Evolutionary conservation across 306 rosid species (phyloP).

Genomic region (Trichosanthes truncata): DNA sequence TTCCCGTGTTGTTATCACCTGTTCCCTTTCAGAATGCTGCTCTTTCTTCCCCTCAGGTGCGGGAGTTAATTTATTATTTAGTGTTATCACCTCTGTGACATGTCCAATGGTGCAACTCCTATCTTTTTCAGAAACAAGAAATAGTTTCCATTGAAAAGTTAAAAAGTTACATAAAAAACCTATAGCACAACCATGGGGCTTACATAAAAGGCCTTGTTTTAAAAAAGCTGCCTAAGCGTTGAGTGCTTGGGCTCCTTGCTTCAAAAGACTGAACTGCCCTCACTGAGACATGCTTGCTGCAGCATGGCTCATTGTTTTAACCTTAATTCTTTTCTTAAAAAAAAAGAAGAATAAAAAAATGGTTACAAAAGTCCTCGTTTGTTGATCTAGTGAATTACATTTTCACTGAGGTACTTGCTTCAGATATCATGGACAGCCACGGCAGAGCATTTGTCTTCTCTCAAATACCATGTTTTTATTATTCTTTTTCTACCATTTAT

Average conservation of each 20-base stretch:
- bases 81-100: background rate
- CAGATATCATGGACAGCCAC: background rate
- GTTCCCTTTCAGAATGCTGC: slow-evolving; percentile 82
- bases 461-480: background rate
- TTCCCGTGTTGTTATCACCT: slow-evolving; percentile 73
- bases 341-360: background rate
- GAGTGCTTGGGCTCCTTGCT: background rate
- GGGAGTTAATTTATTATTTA: background rate
- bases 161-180: background rate
- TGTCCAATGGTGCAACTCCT: background rate
- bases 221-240: background rate
- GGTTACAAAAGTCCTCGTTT: background rate
- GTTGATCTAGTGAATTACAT: background rate
- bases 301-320: background rate
- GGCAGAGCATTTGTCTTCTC: background rate
- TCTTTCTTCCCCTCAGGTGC: slow-evolving; percentile 70
- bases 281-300: background rate
- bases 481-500: background rate
- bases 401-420: background rate
- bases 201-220: background rate
- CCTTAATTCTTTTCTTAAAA: background rate
- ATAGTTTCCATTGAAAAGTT: background rate
- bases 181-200: background rate
- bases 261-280: background rate
- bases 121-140: background rate